phyloP scores from a whole-genome alignment of 768 basidiomycete genomes.

The Cubamyces sp. region DNA sequence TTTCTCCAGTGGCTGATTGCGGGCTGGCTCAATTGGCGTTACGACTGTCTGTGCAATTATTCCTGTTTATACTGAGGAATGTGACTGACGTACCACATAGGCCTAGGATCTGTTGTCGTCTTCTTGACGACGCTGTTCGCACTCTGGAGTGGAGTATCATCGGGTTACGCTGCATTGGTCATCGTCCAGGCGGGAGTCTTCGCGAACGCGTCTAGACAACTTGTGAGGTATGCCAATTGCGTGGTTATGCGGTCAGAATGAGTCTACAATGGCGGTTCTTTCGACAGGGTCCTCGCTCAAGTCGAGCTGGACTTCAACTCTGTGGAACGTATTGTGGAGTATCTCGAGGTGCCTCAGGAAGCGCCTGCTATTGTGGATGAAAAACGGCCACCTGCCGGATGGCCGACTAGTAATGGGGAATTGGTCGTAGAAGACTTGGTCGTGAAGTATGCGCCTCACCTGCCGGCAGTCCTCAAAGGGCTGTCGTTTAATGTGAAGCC shows the following conservation, averaged over 20 bases:
- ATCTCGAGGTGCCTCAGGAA: constrained; percentile 69
- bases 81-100: constrained; percentile 34
- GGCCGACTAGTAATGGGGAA: constrained; percentile 65
- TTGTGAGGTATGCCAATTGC: constrained; percentile 50
- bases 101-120: constrained; percentile 72
- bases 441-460: constrained; percentile 63
- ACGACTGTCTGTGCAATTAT: constrained; percentile 56
- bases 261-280: neutral
- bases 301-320: constrained; percentile 77
- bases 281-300: constrained; percentile 61
- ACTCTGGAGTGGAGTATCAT: constrained; percentile 55
- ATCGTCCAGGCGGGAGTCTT: constrained; percentile 73
- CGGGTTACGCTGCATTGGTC: constrained; percentile 70
- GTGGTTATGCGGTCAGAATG: too few species aligned
- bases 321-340: constrained; percentile 74
- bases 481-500: constrained; percentile 63
- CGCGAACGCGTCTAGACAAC: constrained; percentile 67
- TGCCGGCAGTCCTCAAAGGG: constrained; percentile 60
- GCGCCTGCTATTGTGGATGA: constrained; percentile 61
- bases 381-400: constrained; percentile 68
- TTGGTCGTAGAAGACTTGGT: constrained; percentile 61
- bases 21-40: constrained; percentile 73
- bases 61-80: neutral
- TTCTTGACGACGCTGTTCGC: constrained; percentile 73
- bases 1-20: constrained; percentile 62